Base-by-base conservation (phyloP, 108 stramenopile species). In the Cylindrotheca closterium region DNA sequence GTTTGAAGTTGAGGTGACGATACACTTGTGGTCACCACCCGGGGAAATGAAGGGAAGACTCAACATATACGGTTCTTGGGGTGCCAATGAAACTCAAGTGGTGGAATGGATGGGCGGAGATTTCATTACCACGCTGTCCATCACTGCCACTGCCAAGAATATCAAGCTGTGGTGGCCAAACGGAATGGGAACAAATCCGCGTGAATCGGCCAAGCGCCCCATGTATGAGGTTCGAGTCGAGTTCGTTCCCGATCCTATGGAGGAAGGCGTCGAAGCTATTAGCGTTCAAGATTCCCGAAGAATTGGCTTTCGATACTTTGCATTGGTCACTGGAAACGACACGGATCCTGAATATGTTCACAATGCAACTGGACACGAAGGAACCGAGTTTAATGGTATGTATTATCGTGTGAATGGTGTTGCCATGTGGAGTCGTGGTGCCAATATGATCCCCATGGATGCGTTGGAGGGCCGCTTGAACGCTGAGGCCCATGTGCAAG, bases 391-490 rank as follows among this genome's bases (percentile, higher is more conserved):
- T 10, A 59, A 71, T 69, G 81, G 81, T 17, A 81, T 88, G 79
- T 84, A 66, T 51, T 74, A 82, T 52, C 70, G 81, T n/a, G 65
- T 88, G 19, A 88, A 88, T 52, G 87, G 87, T 19, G 79, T 51
- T 2, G 21, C 62, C 19, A 8, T 88, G 0, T 55, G 37, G 37
- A 63, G 67, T 25, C 63, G 81, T 5, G 87, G 87, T 0, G 81
- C 87, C 23, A 88, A 88, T 70, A 48, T 81, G 19, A 73, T 88
- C 50, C 87, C 87, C 15, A 80, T 82, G 70, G 83, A 84, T 60
- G 62, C 80, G 29, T 62, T 84, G 0, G 86, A 87, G 64, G 82
- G 78, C 0, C 71, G 82, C 3, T 45, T 72, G 0, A 45, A 48
- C n/a, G 72, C 47, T 15, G 54, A 67, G 2, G 77, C 63, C 4